Base-by-base conservation (phyloP, 208 protist genomes). In the Leishmania amazonensis region DNA sequence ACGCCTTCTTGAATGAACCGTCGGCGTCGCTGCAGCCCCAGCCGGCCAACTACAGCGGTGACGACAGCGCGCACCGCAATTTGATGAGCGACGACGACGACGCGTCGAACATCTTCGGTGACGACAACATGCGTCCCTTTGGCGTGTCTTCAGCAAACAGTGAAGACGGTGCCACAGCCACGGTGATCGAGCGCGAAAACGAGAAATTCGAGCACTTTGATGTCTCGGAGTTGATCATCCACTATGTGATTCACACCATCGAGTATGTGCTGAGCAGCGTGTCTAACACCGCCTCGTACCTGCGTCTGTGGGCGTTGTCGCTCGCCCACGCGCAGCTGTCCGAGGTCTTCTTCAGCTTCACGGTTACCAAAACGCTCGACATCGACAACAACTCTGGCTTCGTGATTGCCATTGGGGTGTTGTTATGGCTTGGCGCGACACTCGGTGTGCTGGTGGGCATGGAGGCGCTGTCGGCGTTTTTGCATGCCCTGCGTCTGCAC, bases 211-310 rank as follows among this genome's bases (percentile, higher is more conserved):
- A 74, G 38, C 51, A 89, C 78, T 99, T 99, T 82, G 93, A 98
- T 67, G 89, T 99, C 24, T 89, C 90, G 68, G 99, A 99, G 84
- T 81, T 99, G 24, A 84, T 99, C 42, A 97, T 99, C 73, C 93
- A 99, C 85, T 98, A 99, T 85, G 82, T 98, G n/a, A 99, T 99
- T 82, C 99, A 99, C 89, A 99, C 99, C 53, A 99, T 99, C 83
- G 99, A 99, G 88, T 99, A 99, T 86, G 95, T 99, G 49, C 95
- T 99, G 11, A 97, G 99, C 74, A 95, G 91, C 75, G 98, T 99
- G 58, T 99, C 99, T 21, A 99, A 99, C 90, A 99, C 99, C 21
- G 99, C 99, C 9, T 99, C 99, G n/a, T 99, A 99, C 89, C 93
- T 99, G 47, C 97, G 99, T 82, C 94, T 99, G 19, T 99, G 99